Evolutionary conservation across 2,329 filamentous ascomycete species (phyloP).

Genomic region (Cryoendolithus antarcticus): DNA sequence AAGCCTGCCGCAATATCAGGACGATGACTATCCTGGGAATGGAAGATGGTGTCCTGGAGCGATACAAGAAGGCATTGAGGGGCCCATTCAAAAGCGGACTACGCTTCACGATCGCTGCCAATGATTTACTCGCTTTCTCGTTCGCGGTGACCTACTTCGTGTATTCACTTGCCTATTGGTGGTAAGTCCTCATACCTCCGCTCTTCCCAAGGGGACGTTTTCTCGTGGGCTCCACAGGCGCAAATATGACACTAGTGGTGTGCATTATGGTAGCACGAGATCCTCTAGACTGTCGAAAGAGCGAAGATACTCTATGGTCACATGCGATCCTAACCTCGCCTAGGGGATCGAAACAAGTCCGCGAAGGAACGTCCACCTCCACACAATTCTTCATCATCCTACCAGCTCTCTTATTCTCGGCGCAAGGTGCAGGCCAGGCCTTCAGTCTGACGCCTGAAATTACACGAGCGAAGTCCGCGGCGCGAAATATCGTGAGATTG

Average conservation of each 20-base stretch:
- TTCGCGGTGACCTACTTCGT: slow-evolving; percentile 53
- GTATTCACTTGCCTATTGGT: slow-evolving; percentile 69
- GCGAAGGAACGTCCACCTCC: slow-evolving; percentile 51
- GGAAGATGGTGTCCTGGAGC: slow-evolving; percentile 36
- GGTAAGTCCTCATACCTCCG: slow-evolving; percentile 25
- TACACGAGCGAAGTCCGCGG: slow-evolving; percentile 52
- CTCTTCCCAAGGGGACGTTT: no score
- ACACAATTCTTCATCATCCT: slow-evolving; percentile 65
- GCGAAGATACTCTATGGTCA: no score
- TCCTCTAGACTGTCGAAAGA: no score
- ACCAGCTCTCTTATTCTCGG: slow-evolving; percentile 57
- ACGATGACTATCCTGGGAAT: slow-evolving; percentile 40
- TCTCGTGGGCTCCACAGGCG: no score
- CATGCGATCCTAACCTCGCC: no score
- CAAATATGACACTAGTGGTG: no score
- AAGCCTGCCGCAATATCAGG: slow-evolving; percentile 40
- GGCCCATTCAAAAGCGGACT: slow-evolving; percentile 3
- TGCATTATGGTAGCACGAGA: no score
- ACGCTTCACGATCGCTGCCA: slow-evolving; percentile 30
- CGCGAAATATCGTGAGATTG: slow-evolving; percentile 41
- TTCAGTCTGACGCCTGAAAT: slow-evolving; percentile 65
- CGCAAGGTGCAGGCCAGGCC: slow-evolving; percentile 61
- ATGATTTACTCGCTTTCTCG: slow-evolving; percentile 48
- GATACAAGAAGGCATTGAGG: slow-evolving; percentile 31
- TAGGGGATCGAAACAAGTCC: slow-evolving; percentile 52